Conservation (phyloP, 495 filamentous ascomycete species). For the Podospora bellae-mahoneyi region DNA sequence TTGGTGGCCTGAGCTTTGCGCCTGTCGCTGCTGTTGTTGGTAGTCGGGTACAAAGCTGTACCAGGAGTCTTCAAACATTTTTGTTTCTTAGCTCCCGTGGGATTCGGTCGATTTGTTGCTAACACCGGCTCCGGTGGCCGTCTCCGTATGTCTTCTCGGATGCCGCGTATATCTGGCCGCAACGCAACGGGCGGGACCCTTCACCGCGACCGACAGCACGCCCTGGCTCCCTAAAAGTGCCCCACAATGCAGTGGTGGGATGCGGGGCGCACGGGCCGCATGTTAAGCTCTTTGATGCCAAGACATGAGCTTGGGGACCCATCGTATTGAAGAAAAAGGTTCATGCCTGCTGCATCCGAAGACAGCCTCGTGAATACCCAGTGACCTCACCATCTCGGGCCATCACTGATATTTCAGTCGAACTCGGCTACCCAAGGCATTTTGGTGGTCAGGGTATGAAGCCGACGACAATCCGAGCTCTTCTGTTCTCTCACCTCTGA, state of each 20-base stretch:
- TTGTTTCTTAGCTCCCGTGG: not conserved
- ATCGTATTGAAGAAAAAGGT: conserved; percentile 1
- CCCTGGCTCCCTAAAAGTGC: not conserved
- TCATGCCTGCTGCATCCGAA: conserved; percentile 5
- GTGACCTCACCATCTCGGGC: conserved; percentile 5
- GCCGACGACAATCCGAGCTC: not conserved
- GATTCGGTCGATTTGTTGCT: not conserved
- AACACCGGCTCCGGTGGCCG: not conserved
- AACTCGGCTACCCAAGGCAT: not conserved
- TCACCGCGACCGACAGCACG: not conserved
- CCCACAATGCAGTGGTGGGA: not conserved
- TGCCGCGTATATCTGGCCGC: not conserved
- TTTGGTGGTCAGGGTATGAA: not conserved
- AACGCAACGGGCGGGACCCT: not conserved
- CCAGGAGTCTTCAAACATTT: conserved; percentile 75
- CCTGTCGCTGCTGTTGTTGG: conserved; percentile 40
- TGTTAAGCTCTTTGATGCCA: conserved; percentile 1
- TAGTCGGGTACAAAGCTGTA: conserved; percentile 61
- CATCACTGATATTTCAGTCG: not conserved
- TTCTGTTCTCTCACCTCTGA: not conserved
- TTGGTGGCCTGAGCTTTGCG: conserved; percentile 47
- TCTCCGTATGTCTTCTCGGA: not conserved
- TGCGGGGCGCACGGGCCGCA: not conserved
- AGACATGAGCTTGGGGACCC: not conserved
- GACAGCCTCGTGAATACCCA: not conserved